Evolutionary conservation across 2,329 filamentous ascomycete species (phyloP).

Genomic region (Dactylellina haptotyla): DNA sequence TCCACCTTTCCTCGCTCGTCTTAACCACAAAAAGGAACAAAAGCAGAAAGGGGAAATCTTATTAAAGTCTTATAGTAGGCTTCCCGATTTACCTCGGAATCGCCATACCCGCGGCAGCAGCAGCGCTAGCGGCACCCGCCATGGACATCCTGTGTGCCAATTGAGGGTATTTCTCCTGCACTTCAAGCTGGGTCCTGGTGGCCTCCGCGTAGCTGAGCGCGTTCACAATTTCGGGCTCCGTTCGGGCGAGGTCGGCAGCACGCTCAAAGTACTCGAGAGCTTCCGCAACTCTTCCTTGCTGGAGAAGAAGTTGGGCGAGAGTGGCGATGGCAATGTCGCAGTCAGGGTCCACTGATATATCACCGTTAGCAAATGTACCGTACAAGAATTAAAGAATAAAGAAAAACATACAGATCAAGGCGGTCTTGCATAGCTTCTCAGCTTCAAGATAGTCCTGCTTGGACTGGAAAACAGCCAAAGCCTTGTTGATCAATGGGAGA

Average conservation of each 20-base stretch:
- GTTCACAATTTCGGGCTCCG: conserved; percentile 94
- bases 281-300: conserved; percentile 96
- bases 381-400: conserved; percentile 12
- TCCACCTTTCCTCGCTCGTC: neutral
- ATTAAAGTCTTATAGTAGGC: neutral
- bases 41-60: neutral
- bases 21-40: neutral
- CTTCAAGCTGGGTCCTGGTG: conserved; percentile 90
- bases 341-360: conserved; percentile 87
- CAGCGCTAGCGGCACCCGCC: conserved; percentile 68
- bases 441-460: conserved; percentile 96
- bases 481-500: conserved; percentile 97
- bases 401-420: conserved; percentile 82
- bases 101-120: conserved; percentile 8
- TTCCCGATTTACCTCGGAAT: conserved; percentile 19
- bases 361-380: conserved; percentile 33
- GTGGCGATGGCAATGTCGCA: conserved; percentile 99
- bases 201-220: conserved; percentile 97
- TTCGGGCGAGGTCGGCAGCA: conserved; percentile 91
- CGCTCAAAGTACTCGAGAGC: conserved; percentile 97
- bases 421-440: conserved; percentile 96
- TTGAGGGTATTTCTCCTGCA: conserved; percentile 86
- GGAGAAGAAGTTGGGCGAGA: conserved; percentile 95
- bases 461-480: conserved; percentile 95
- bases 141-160: conserved; percentile 76